Conservation (phyloP, 192 early-diverging fungal species). For the Piromyces finnis region DNA sequence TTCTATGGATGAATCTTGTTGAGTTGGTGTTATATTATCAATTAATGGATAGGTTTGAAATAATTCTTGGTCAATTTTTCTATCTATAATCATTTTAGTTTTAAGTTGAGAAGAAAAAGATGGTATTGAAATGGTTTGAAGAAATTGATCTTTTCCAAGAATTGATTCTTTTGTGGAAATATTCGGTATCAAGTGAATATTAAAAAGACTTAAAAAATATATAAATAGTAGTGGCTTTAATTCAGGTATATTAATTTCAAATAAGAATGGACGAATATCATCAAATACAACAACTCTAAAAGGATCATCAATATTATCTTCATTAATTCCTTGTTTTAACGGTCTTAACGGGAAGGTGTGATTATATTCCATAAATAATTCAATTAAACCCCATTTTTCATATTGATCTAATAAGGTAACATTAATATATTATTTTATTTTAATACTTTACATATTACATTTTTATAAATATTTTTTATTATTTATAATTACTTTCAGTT, state of each 20-base stretch:
- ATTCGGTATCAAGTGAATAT: not conserved
- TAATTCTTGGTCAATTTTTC: not conserved
- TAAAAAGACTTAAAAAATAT: not conserved
- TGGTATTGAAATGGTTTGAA: not conserved
- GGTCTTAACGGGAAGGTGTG: not conserved
- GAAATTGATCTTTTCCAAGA: not conserved
- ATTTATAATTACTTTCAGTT: not conserved
- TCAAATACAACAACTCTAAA: not conserved
- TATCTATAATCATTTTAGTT: not conserved
- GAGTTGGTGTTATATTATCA: not conserved
- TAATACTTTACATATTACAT: no score
- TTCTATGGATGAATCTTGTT: not conserved
- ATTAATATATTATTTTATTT: no score
- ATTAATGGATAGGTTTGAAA: not conserved
- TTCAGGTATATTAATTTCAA: not conserved
- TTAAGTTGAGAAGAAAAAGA: not conserved
- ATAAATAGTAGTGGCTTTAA: not conserved
- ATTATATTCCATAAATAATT: not conserved
- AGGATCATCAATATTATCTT: not conserved
- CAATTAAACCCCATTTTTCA: not conserved
- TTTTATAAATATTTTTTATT: no score
- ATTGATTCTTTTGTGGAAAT: not conserved
- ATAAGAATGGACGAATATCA: not conserved
- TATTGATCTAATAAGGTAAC: not conserved
- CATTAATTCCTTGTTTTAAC: not conserved